phyloP scores from a whole-genome alignment of 192 early-diverging fungal genomes.

The Diversispora eburnea region DNA sequence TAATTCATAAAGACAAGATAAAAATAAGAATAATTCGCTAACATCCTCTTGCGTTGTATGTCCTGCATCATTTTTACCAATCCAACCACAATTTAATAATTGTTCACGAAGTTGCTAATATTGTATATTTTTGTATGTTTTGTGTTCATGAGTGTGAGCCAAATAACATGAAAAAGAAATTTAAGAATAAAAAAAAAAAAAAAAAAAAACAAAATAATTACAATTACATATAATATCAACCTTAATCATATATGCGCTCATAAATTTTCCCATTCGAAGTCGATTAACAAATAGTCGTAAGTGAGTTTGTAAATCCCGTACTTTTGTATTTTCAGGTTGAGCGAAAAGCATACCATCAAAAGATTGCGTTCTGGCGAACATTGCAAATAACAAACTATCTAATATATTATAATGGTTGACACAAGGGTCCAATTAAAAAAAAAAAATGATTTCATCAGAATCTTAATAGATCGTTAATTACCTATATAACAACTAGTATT shows the following conservation, averaged over 20 bases:
- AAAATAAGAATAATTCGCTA: slow-evolving; percentile 66
- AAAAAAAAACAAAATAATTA: background rate
- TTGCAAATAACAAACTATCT: slow-evolving; percentile 60
- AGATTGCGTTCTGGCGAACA: slow-evolving; percentile 57
- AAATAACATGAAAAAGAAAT: background rate
- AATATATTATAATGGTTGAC: background rate
- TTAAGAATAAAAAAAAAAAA: background rate
- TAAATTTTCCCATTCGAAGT: slow-evolving; percentile 56
- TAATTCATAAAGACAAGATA: slow-evolving; percentile 59
- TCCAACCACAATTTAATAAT: slow-evolving; percentile 11
- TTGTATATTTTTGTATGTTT: background rate
- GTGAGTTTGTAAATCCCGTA: slow-evolving; percentile 46
- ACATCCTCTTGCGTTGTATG: slow-evolving; percentile 58
- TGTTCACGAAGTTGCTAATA: slow-evolving; percentile 24
- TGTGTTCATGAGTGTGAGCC: background rate
- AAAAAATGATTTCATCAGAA: background rate
- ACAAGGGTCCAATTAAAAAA: background rate
- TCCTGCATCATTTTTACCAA: slow-evolving; percentile 24
- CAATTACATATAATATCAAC: slow-evolving; percentile 17
- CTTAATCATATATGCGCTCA: slow-evolving; percentile 48
- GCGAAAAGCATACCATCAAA: slow-evolving; percentile 58
- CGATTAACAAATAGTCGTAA: slow-evolving; percentile 58
- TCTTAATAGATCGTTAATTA: slow-evolving; percentile 16
- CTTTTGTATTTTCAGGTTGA: slow-evolving; percentile 41
- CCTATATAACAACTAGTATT: slow-evolving; percentile 66